Evolutionary conservation across 441 rosid species (phyloP), one percentile per base, ranked within the genome.

Genomic region (Flueggea neowawraea): DNA sequence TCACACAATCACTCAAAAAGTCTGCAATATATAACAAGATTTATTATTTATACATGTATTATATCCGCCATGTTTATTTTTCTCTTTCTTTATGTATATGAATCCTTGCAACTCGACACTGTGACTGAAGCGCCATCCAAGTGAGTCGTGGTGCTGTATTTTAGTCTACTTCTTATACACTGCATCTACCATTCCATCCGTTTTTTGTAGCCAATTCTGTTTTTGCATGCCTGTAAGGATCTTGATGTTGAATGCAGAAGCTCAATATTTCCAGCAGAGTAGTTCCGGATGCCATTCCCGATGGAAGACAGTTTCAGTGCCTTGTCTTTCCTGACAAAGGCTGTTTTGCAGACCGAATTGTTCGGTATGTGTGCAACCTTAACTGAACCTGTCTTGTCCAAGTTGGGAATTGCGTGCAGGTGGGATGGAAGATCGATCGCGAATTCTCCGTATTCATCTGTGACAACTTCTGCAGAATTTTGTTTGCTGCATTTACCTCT

Each of bases 81-180:
- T 11, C 32, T 10, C 31, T 36, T 48, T 55, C 43, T 67, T 60
- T 61, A 52, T 39, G 14, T 33, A 16, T 36, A 44, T 44, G 44
- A 55, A 57, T 43, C 43, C 14, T 54, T 43, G 64, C 52, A 80
- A 74, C 83, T 77, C 80, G 61, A 58, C 72, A 63, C 68, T 78
- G 91, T 87, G 96, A 85, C 93, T 76, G 77, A 66, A 71, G 96
- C 86, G 93, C 95, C 95, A 84, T 81, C 90, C 22, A 67, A 66
- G 67, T 62, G 81, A 87, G 82, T 75, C 45, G 6, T 64, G 57
- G 43, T 36, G 16, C 53, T 47, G 16, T 22, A 44, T 74, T 54
- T 53, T 58, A 36, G 16, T 44, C 45, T 36, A 17, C 31, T 39
- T n/a, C 6, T 49, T 36, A 22, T 6, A 4, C 10, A 45, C 14